phyloP scores from a whole-genome alignment of 1,139 yeast species.

The Protomyces arabidopsidicola region DNA sequence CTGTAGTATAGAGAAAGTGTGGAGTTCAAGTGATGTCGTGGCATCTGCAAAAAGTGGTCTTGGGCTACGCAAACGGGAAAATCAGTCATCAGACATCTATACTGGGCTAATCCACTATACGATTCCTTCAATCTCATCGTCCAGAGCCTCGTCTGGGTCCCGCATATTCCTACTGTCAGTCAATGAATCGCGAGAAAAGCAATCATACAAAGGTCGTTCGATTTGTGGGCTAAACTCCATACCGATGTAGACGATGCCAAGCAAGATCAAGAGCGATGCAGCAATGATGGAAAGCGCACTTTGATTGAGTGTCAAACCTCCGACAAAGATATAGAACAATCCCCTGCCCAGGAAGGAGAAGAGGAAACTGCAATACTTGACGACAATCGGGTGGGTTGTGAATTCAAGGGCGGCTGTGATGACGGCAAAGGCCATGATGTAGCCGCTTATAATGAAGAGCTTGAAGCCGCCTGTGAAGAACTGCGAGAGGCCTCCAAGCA shows the following conservation, averaged over 20 bases:
- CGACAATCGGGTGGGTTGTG: not conserved
- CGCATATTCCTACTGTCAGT: constrained; percentile 4
- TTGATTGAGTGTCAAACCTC: not conserved
- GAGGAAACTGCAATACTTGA: constrained; percentile 11
- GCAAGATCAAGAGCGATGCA: not conserved
- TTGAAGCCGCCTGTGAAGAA: constrained; percentile 6
- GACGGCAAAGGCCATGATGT: constrained; percentile 6
- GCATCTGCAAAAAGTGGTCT: not conserved
- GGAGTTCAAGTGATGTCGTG: not conserved
- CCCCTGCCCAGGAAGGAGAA: constrained; percentile 16
- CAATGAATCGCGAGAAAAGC: not conserved
- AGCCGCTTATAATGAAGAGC: constrained; percentile 1
- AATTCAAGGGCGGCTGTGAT: constrained; percentile 3
- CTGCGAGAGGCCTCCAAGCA: constrained; percentile 5
- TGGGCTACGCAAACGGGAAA: not conserved
- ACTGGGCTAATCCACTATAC: not conserved
- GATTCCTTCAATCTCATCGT: constrained; percentile 17
- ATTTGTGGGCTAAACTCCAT: constrained; percentile 9
- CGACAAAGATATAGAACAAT: constrained; percentile 4
- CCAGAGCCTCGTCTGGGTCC: constrained; percentile 2
- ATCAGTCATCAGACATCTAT: not conserved
- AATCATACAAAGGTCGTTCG: constrained; percentile 3
- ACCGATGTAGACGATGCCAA: constrained; percentile 5
- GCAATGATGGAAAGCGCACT: constrained; percentile 3
- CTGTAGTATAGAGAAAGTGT: not conserved